A percentile compares a stretch with the other conserved stretches of the same genome.
Conservation (phyloP, 2,329 filamentous ascomycete species). For the Arthrinium puccinioides region DNA sequence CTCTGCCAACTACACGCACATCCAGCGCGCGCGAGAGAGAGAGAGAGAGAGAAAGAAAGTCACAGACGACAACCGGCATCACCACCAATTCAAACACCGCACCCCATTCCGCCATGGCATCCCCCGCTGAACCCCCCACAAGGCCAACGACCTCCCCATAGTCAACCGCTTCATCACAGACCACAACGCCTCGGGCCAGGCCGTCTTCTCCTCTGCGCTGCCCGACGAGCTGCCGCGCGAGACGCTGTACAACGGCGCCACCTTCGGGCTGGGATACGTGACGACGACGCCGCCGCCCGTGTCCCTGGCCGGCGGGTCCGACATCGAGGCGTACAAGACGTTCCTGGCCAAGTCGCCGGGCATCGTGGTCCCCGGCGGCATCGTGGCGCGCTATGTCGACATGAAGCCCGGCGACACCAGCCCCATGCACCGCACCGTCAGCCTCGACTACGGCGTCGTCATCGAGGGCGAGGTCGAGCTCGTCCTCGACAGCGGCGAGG, state of each 20-base stretch:
- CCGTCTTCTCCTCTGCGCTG: constrained; percentile 24
- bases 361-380: constrained; percentile 36
- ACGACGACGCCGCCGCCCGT: constrained; percentile 39
- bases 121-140: constrained; percentile 5
- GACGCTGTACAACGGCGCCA: constrained; percentile 28
- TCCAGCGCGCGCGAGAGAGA: too few relatives aligned
- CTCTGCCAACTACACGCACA: too few relatives aligned
- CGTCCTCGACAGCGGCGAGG: constrained; percentile 38
- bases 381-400: constrained; percentile 37
- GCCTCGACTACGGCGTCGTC: constrained; percentile 41
- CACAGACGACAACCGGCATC: too few relatives aligned
- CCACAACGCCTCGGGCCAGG: constrained; percentile 23
- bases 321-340: constrained; percentile 36
- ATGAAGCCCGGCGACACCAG: constrained; percentile 30
- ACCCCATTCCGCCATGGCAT: not conserved
- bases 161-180: constrained; percentile 23
- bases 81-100: too few relatives aligned
- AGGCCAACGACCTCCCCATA: constrained; percentile 9
- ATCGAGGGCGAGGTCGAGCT: constrained; percentile 42
- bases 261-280: constrained; percentile 42
- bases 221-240: constrained; percentile 13
- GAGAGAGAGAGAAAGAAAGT: too few relatives aligned
- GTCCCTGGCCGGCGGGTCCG: constrained; percentile 33
- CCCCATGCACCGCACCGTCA: constrained; percentile 40
- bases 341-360: constrained; percentile 38